Percentiles rank a stretch among this genome's conserved stretches.
Evolutionary conservation across 2,329 filamentous ascomycete species (phyloP).

Genomic region (Hymenoscyphus fructigenus): DNA sequence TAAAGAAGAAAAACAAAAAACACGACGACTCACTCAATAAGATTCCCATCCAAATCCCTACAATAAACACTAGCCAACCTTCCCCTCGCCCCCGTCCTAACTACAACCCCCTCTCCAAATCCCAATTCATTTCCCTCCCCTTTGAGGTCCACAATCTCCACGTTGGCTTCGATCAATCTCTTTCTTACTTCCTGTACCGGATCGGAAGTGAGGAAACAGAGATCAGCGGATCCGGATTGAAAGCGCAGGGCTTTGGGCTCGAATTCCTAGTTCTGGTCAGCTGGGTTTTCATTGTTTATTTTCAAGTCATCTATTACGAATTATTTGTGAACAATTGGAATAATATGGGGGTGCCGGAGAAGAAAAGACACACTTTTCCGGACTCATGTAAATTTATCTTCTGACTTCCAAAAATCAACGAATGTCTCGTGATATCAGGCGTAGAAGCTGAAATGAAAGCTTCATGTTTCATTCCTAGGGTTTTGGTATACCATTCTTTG

Average conservation of each 20-base stretch:
- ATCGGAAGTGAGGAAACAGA: constrained; percentile 58
- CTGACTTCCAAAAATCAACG: constrained; percentile 55
- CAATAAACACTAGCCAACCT: constrained; percentile 58
- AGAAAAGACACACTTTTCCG: constrained; percentile 39
- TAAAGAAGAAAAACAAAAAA: background rate
- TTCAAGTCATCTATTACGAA: too few relatives aligned
- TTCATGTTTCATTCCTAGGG: constrained; percentile 57
- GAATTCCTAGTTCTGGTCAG: too few relatives aligned
- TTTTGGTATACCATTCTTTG: constrained; percentile 52
- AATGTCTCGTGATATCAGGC: constrained; percentile 44
- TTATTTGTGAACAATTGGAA: too few relatives aligned
- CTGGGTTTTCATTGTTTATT: too few relatives aligned
- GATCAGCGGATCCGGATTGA: constrained; percentile 55
- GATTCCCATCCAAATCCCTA: constrained; percentile 60
- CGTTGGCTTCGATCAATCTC: constrained; percentile 42
- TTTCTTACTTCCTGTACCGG: constrained; percentile 48
- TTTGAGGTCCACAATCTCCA: constrained; percentile 44
- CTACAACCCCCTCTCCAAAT: constrained; percentile 49
- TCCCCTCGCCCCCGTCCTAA: constrained; percentile 55
- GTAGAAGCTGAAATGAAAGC: constrained; percentile 47
- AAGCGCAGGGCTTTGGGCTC: constrained; percentile 57
- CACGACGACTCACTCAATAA: constrained; percentile 56
- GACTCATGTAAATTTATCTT: constrained; percentile 62
- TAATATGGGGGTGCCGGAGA: background rate
- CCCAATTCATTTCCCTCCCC: constrained; percentile 23